Conservation (phyloP, 129 eudicot species). For the carrot (Daucus carota) region DNA sequence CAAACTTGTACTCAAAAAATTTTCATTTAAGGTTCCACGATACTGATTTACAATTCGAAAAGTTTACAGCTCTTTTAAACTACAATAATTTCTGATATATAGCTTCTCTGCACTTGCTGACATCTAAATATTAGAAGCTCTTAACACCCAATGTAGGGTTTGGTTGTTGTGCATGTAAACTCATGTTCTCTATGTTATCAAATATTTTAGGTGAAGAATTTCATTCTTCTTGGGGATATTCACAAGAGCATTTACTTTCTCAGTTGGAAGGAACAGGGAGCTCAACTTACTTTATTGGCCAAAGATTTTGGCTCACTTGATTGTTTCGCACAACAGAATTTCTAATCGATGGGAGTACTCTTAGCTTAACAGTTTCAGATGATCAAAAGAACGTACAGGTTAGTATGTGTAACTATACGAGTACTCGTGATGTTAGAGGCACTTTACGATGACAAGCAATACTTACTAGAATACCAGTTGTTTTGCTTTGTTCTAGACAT, state of each 20-base stretch:
- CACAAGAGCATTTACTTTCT: slow-evolving; percentile 96
- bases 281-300: slow-evolving; percentile 84
- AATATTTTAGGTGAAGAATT: slow-evolving; percentile 70
- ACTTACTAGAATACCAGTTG: background rate
- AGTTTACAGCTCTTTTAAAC: background rate
- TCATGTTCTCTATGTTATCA: background rate
- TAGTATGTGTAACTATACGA: slow-evolving; percentile 10
- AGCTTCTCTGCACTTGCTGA: background rate
- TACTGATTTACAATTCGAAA: background rate
- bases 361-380: slow-evolving; percentile 87
- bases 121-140: background rate
- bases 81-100: background rate
- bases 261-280: slow-evolving; percentile 91
- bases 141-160: background rate
- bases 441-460: background rate
- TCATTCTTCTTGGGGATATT: slow-evolving; percentile 83
- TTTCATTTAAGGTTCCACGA: background rate
- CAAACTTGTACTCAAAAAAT: background rate
- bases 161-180: background rate
- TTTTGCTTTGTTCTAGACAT: background rate
- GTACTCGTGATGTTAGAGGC: background rate
- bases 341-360: slow-evolving; percentile 89
- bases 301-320: slow-evolving; percentile 95
- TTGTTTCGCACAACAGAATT: slow-evolving; percentile 91
- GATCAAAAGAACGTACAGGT: slow-evolving; percentile 97